A percentile compares a stretch with the other conserved stretches of the same genome.
These are phyloP conservation scores for Piedraia hortae DNA, from an alignment of 2,329 filamentous ascomycete species.

Conservation along the genomic window DNA sequence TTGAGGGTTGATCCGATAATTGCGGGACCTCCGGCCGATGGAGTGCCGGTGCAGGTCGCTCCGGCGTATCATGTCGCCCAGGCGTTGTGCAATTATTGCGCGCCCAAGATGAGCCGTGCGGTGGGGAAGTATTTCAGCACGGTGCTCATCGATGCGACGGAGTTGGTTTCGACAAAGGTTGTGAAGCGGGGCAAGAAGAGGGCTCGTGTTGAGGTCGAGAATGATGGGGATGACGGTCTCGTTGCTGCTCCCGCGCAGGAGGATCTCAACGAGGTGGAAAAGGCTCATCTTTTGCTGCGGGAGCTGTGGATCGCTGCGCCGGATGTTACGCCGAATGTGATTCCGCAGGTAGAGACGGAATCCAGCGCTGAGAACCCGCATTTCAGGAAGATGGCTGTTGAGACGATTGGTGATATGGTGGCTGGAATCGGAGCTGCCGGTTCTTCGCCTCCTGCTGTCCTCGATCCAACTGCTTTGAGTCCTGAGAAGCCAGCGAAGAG, in stretches of 20 bases:
- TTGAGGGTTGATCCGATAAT: conserved; percentile 55
- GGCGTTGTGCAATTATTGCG: conserved; percentile 64
- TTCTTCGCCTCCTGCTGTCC: conserved; percentile 38
- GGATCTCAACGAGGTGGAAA: conserved; percentile 64
- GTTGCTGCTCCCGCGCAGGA: conserved; percentile 36
- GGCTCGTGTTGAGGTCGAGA: conserved; percentile 14
- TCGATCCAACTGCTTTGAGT: conserved; percentile 73
- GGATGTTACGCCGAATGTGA: conserved; percentile 66
- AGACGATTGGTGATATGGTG: conserved; percentile 85
- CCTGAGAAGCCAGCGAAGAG: conserved; percentile 30
- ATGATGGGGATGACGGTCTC: conserved; percentile 17
- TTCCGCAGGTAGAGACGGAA: conserved; percentile 81
- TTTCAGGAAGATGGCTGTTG: conserved; percentile 63
- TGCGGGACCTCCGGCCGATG: conserved; percentile 12
- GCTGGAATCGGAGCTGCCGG: conserved; percentile 81
- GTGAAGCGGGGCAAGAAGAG: conserved; percentile 20
- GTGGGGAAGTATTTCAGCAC: conserved; percentile 94
- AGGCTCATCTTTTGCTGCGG: conserved; percentile 67
- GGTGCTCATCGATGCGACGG: conserved; percentile 64
- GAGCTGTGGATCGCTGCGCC: conserved; percentile 88
- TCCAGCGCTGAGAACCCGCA: conserved; percentile 71
- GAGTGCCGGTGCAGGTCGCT: conserved; percentile 18
- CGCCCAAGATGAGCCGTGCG: conserved; percentile 83
- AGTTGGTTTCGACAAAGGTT: conserved; percentile 5
- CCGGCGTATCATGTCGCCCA: conserved; percentile 92